Percentiles rank a stretch among this genome's conserved stretches.
Conservation (phyloP, 106 monocot genomes). For the Apostasia ramifera region DNA sequence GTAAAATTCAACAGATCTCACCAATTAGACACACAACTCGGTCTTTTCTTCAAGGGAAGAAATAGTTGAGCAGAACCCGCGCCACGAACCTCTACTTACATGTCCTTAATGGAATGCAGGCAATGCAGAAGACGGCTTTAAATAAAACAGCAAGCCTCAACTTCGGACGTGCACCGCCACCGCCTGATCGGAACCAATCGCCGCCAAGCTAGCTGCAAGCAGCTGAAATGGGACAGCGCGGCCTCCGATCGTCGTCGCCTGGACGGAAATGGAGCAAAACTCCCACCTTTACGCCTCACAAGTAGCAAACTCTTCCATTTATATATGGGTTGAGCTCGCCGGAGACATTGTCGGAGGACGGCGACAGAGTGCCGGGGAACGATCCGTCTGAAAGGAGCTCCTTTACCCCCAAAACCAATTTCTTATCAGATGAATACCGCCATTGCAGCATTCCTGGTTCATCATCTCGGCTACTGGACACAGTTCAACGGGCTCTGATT, state of each 20-base stretch:
- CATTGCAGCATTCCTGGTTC: too few species aligned
- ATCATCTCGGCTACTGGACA: too few species aligned
- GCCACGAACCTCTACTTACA: too few species aligned
- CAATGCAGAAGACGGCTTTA: conserved; percentile 1
- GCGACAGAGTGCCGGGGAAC: too few species aligned
- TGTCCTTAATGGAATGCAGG: neutral
- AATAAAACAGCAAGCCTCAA: neutral
- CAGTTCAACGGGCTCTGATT: too few species aligned
- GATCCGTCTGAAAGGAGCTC: too few species aligned
- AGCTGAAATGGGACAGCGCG: neutral
- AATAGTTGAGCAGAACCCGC: neutral
- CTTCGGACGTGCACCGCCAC: neutral
- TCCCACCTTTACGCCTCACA: neutral
- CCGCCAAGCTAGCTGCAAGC: neutral
- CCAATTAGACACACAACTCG: neutral
- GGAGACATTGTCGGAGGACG: neutral
- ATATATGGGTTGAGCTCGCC: neutral
- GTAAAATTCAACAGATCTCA: neutral
- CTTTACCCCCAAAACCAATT: too few species aligned
- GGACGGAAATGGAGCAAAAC: neutral
- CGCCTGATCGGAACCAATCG: neutral
- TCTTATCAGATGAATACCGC: too few species aligned
- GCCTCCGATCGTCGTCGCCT: neutral
- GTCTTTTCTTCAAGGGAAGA: conserved; percentile 2
- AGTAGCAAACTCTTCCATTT: neutral